phyloP scores from a whole-genome alignment of 768 basidiomycete species.

The Phaeotremella skinneri region DNA sequence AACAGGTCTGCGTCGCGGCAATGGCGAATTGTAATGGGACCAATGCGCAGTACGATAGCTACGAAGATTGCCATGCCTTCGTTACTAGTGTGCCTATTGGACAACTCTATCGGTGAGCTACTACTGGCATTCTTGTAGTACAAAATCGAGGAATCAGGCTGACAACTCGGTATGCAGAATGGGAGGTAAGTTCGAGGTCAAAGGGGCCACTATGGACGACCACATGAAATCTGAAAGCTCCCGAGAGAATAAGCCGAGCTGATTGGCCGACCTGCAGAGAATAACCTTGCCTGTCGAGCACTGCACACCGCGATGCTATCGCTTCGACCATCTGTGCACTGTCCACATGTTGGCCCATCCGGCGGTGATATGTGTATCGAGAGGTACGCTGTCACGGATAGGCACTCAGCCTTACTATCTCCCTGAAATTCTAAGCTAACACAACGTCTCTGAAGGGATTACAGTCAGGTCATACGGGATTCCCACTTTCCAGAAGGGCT shows the following conservation, averaged over 20 bases:
- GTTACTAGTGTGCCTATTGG: slow-evolving; percentile 10
- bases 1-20: slow-evolving; percentile 14
- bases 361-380: slow-evolving; percentile 33
- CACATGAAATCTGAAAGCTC: background rate
- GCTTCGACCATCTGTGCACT: slow-evolving; percentile 22
- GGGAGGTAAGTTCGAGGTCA: slow-evolving; percentile 2
- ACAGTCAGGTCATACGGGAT: slow-evolving; percentile 18
- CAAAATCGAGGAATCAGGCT: background rate
- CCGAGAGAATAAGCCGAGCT: background rate
- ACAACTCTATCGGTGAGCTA: slow-evolving; percentile 11
- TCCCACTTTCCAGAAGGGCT: slow-evolving; percentile 28
- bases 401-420: too few species aligned
- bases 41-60: slow-evolving; percentile 25
- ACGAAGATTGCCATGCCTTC: slow-evolving; percentile 20
- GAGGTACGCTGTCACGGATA: too few species aligned
- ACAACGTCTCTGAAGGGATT: slow-evolving; percentile 16
- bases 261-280: slow-evolving; percentile 11
- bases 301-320: slow-evolving; percentile 28
- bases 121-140: background rate
- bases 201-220: too few species aligned
- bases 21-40: slow-evolving; percentile 21
- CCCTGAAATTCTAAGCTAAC: background rate
- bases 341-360: slow-evolving; percentile 25
- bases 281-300: slow-evolving; percentile 31
- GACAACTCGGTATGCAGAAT: slow-evolving; percentile 6